Evolutionary conservation across 2,329 filamentous ascomycete species (phyloP).

Genomic region (Fusarium pseudocircinatum): DNA sequence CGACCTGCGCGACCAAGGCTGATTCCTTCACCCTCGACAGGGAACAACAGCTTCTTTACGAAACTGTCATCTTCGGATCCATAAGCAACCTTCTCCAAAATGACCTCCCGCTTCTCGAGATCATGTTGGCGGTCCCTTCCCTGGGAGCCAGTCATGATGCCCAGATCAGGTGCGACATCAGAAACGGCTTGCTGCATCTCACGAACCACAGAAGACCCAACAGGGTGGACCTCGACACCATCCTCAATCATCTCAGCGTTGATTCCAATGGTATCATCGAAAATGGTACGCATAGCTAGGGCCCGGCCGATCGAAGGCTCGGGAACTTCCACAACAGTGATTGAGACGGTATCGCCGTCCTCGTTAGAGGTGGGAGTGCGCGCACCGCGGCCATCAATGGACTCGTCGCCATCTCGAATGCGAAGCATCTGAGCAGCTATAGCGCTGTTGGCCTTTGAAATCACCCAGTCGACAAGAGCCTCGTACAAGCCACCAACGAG

Average conservation of each 20-base stretch:
- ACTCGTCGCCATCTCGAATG: constrained; percentile 73
- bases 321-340: constrained; percentile 89
- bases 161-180: constrained; percentile 81
- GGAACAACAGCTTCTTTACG: constrained; percentile 82
- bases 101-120: constrained; percentile 81
- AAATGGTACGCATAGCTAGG: constrained; percentile 86
- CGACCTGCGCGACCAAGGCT: constrained; percentile 80
- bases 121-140: constrained; percentile 80
- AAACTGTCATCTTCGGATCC: constrained; percentile 86
- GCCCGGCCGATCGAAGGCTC: constrained; percentile 84
- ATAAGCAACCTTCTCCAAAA: constrained; percentile 87
- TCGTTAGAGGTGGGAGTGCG: constrained; percentile 74
- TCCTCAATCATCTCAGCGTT: constrained; percentile 98
- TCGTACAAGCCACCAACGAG: constrained; percentile 91
- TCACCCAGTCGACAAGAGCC: constrained; percentile 93
- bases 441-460: constrained; percentile 85
- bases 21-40: constrained; percentile 80
- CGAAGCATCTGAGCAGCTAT: constrained; percentile 80
- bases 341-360: constrained; percentile 85
- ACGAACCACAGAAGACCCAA: constrained; percentile 82
- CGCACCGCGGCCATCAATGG: constrained; percentile 69
- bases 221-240: constrained; percentile 78
- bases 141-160: constrained; percentile 73
- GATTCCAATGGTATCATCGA: constrained; percentile 92
- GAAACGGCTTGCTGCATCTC: constrained; percentile 87